Base-by-base conservation (phyloP, 2,329 filamentous ascomycete genomes). In the Paecilomyces sp. region DNA sequence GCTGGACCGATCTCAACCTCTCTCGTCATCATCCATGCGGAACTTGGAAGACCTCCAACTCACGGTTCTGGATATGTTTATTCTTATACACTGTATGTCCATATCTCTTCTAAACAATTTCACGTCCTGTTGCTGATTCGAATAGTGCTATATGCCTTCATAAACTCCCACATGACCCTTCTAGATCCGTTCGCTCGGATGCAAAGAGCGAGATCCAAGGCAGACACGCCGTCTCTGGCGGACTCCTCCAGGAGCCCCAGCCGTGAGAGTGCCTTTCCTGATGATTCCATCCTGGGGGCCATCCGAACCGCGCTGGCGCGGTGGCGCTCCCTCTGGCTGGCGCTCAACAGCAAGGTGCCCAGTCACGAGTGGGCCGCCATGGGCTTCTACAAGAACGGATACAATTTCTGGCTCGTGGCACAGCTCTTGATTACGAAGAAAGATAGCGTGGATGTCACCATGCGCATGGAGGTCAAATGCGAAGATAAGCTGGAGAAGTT, bases 401-500 rank as follows among this genome's bases (percentile, higher is more conserved):
- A 76, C 58, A 74, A 76, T 15, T 77, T 76, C 63, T 78, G 75
- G 75, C 70, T 77, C 24, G 74, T 78, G 12, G 74, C 74, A 3
- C 73, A 76, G 54, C 63, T 77, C 3, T 70, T 78, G 13, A 71
- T 77, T 60, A 77, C 72, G 22, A 75, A 75, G 41, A 75, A 76
- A 54, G 71, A 76, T 58, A 73, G 73, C 8, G 69, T 77, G n/a
- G 75, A 78, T 57, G 73, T 78, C 13, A 70, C 77, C 9, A 76
- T 77, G 70, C 68, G 67, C 54, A 77, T 76, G 74, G 75, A 77
- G 55, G 73, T 77, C n/a, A 74, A 74, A 57, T 78, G 75, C 36
- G 75, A 77, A 56, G 75, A 78, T 63, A 77, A 77, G 58, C 60
- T 78, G 47, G 68, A 74, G 55, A 75, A 75, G 58, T 63, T 78